Conservation (phyloP, 192 early-diverging fungal genomes). For the Entomortierella chlamydospora region DNA sequence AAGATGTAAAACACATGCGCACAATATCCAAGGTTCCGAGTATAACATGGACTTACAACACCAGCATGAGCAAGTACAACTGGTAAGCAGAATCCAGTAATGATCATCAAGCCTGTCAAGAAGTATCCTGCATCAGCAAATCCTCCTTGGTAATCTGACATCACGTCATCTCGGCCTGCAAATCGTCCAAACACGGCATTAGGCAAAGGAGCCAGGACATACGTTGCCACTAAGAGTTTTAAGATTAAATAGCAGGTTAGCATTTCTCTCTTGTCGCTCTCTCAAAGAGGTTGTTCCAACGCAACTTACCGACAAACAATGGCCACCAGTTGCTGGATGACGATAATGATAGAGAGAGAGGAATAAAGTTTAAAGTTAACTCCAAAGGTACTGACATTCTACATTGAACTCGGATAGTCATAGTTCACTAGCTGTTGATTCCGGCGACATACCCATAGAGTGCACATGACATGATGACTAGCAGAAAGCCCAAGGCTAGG, state of each 20-base stretch:
- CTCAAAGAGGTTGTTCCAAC: too few species aligned
- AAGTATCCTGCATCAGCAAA: constrained; percentile 82
- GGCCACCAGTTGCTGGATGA: constrained; percentile 91
- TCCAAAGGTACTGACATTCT: not conserved
- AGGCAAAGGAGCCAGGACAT: constrained; percentile 91
- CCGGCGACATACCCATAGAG: constrained; percentile 76
- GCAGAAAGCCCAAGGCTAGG: constrained; percentile 90
- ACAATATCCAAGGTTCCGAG: too few species aligned
- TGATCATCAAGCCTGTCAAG: constrained; percentile 90
- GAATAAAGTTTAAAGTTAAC: not conserved
- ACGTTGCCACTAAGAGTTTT: constrained; percentile 76
- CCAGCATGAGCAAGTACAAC: constrained; percentile 85
- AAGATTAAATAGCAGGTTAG: not conserved
- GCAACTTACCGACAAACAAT: constrained; percentile 77
- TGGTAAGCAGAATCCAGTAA: constrained; percentile 90
- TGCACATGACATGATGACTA: constrained; percentile 96
- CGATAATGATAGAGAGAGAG: not conserved
- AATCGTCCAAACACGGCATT: constrained; percentile 87
- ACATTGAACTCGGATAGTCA: too few species aligned
- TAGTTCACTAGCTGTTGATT: too few species aligned
- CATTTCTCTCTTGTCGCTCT: not conserved
- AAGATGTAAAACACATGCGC: not conserved
- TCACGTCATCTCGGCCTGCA: constrained; percentile 73
- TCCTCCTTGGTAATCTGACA: constrained; percentile 71
- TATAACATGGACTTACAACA: constrained; percentile 62